Percentiles rank a stretch among this genome's conserved stretches.
Conservation (phyloP, 2,329 filamentous ascomycete species). For the Apiospora marii region DNA sequence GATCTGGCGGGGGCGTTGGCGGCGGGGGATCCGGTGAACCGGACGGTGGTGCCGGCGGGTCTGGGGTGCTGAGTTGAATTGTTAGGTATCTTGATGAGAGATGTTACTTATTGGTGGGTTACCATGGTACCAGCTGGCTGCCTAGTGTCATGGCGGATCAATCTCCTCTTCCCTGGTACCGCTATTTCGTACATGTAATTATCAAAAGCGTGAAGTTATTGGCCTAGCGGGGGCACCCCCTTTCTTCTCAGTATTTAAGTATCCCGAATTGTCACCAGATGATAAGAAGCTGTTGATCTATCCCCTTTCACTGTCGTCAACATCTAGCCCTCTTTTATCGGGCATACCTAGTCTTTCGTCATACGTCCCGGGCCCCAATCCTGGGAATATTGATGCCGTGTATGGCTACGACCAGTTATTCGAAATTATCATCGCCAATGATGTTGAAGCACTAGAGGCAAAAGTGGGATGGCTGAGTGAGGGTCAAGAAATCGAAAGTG, state of each 20-base stretch:
- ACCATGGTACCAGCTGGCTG: too few relatives aligned
- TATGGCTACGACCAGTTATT: not conserved
- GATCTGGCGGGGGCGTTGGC: conserved; percentile 34
- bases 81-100: too few relatives aligned
- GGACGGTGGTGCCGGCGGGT: not conserved
- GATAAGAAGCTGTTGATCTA: not conserved
- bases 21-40: conserved; percentile 34
- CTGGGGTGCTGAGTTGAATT: not conserved
- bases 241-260: not conserved
- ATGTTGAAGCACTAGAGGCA: not conserved
- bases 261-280: not conserved
- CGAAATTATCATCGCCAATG: not conserved
- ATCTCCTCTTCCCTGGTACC: too few relatives aligned
- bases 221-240: not conserved
- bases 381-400: fast-evolving
- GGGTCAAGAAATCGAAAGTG: too few relatives aligned
- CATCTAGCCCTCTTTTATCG: too few relatives aligned
- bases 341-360: not conserved
- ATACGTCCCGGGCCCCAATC: not conserved
- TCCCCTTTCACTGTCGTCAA: too few relatives aligned
- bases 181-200: not conserved
- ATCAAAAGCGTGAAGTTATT: not conserved
- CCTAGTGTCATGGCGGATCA: too few relatives aligned
- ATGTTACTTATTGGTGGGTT: too few relatives aligned
- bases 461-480: too few relatives aligned